A percentile compares a stretch with the other conserved stretches of the same genome.
Conservation (phyloP, 495 filamentous ascomycete genomes). For the Aspergillus asperescens region DNA sequence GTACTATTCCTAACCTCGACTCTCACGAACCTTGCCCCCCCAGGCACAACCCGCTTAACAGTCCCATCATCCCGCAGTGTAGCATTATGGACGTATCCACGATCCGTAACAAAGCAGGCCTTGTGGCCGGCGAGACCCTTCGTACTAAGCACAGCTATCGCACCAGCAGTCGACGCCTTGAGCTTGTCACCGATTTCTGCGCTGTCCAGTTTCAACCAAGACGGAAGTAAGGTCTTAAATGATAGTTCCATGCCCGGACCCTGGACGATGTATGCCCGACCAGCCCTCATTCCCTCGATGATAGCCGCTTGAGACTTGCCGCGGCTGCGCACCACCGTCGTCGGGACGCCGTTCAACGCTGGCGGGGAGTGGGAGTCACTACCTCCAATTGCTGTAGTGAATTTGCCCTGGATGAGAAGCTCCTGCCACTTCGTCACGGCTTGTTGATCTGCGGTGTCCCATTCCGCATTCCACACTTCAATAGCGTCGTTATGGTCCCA, state of each 20-base stretch:
- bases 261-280: not conserved
- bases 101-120: not conserved
- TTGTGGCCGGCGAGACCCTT: not conserved
- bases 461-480: not conserved
- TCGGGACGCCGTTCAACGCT: not conserved
- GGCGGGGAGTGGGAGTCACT: not conserved
- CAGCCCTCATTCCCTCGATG: not conserved
- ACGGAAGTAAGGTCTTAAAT: not conserved
- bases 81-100: not conserved
- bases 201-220: not conserved
- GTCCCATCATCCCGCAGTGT: not conserved
- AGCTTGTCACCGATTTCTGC: not conserved
- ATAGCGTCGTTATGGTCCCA: not conserved
- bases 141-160: not conserved
- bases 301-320: not conserved
- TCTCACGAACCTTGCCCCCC: not conserved
- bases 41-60: not conserved
- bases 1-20: not conserved
- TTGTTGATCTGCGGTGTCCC: not conserved
- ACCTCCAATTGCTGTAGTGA: not conserved
- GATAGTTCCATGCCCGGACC: not conserved
- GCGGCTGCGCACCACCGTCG: not conserved
- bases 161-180: not conserved
- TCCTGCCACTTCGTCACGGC: not conserved
- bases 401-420: not conserved